Evolutionary conservation across 2,329 filamentous ascomycete genomes (phyloP).

Genomic region (Fusarium sp.): DNA sequence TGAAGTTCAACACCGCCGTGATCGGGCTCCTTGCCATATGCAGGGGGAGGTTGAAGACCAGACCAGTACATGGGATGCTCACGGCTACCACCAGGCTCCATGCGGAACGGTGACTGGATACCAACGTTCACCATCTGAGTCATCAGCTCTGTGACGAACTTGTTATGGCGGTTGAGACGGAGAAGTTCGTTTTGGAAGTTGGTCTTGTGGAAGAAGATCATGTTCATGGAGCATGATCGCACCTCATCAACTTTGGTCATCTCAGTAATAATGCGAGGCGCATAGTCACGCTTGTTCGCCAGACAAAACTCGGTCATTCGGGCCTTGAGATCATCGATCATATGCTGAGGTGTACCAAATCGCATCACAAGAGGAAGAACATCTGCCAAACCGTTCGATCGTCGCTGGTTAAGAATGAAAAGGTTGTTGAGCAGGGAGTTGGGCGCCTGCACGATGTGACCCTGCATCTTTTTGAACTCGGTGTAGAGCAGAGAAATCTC

Average conservation of each 20-base stretch:
- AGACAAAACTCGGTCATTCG: constrained; percentile 86
- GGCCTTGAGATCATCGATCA: constrained; percentile 84
- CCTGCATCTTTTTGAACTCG: constrained; percentile 99
- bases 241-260: constrained; percentile 83
- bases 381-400: constrained; percentile 88
- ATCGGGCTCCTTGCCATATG: constrained; percentile 47
- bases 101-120: constrained; percentile 78
- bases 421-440: constrained; percentile 93
- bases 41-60: constrained; percentile 50
- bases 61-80: constrained; percentile 72
- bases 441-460: constrained; percentile 93
- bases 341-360: constrained; percentile 84
- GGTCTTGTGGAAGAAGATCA: constrained; percentile 97
- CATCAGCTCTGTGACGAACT: constrained; percentile 94
- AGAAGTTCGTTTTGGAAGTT: constrained; percentile 96
- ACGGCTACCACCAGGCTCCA: constrained; percentile 74
- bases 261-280: constrained; percentile 87
- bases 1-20: constrained; percentile 18
- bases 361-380: constrained; percentile 85
- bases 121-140: constrained; percentile 83
- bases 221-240: constrained; percentile 86
- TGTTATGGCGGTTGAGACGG: constrained; percentile 90
- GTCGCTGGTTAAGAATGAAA: constrained; percentile 94
- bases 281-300: constrained; percentile 89
- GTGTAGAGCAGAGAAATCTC: constrained; percentile 94